Evolutionary conservation across 1,284 basidiomycete species (phyloP).

Genomic region (Gymnopus androsaceus): DNA sequence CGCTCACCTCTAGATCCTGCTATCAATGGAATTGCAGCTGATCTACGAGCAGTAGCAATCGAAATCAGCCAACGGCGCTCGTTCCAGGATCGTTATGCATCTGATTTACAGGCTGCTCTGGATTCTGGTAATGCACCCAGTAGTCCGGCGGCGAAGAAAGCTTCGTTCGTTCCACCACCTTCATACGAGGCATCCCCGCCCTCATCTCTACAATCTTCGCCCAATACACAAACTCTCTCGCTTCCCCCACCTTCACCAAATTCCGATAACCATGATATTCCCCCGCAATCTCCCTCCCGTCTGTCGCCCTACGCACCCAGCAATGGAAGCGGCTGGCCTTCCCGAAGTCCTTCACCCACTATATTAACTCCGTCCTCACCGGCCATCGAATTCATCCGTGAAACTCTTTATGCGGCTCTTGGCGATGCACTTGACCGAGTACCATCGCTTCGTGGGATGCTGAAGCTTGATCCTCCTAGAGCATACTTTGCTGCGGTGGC

Average conservation of each 20-base stretch:
- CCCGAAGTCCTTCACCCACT: constrained; percentile 43
- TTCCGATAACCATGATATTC: constrained; percentile 5
- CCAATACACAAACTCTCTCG: constrained; percentile 27
- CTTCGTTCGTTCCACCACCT: constrained; percentile 21
- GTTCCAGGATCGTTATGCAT: constrained; percentile 75
- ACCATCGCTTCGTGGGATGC: constrained; percentile 51
- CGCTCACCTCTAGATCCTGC: constrained; percentile 36
- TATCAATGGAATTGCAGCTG: constrained; percentile 66
- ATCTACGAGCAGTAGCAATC: constrained; percentile 75
- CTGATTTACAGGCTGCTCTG: constrained; percentile 74
- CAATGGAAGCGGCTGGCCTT: constrained; percentile 14
- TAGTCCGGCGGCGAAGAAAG: constrained; percentile 20
- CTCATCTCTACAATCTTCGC: constrained; percentile 29
- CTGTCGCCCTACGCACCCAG: constrained; percentile 24
- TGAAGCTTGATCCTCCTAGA: constrained; percentile 62
- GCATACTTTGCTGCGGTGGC: constrained; percentile 78
- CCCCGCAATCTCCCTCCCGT: constrained; percentile 27
- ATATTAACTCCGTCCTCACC: constrained; percentile 58
- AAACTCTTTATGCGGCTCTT: constrained; percentile 78
- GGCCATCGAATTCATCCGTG: constrained; percentile 74
- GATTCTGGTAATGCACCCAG: constrained; percentile 43
- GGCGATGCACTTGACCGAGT: constrained; percentile 63
- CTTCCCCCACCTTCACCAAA: constrained; percentile 18
- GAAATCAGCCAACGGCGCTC: constrained; percentile 80
- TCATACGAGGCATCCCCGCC: constrained; percentile 25